A percentile compares a stretch with the other conserved stretches of the same genome.
These are phyloP conservation scores for Yarrowia sp. DNA, from an alignment of 805 yeast genomes.

Conservation along the genomic window DNA sequence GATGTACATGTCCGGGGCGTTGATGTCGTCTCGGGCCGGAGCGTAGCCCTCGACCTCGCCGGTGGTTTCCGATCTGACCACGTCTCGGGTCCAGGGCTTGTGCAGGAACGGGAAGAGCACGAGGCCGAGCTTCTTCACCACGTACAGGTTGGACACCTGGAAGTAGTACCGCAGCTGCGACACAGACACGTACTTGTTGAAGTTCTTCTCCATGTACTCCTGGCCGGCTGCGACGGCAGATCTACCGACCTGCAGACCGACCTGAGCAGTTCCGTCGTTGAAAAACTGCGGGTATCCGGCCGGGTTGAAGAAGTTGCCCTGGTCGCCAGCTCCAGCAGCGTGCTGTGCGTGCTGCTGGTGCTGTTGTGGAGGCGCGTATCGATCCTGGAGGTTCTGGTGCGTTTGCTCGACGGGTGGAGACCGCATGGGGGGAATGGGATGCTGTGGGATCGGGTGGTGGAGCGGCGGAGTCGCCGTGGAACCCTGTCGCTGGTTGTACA, in stretches of 20 bases:
- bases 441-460: constrained; percentile 48
- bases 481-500: constrained; percentile 8
- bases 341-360: constrained; percentile 32
- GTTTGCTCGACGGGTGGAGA: constrained; percentile 36
- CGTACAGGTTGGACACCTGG: constrained; percentile 88
- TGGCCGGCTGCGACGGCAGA: constrained; percentile 80
- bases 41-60: constrained; percentile 51
- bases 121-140: constrained; percentile 64
- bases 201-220: constrained; percentile 70
- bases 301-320: constrained; percentile 33
- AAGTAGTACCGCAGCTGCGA: constrained; percentile 77
- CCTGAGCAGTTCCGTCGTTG: constrained; percentile 73
- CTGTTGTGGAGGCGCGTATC: constrained; percentile 33
- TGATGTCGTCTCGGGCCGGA: constrained; percentile 80
- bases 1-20: constrained; percentile 94
- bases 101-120: constrained; percentile 84
- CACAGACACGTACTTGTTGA: constrained; percentile 50
- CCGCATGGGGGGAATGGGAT: constrained; percentile 43
- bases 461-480: constrained; percentile 39
- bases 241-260: constrained; percentile 87
- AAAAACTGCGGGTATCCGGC: constrained; percentile 46
- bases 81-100: constrained; percentile 71
- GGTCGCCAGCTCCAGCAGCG: constrained; percentile 35
- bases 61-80: constrained; percentile 41
- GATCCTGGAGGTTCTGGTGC: constrained; percentile 28